Base-by-base conservation (phyloP, 2,329 filamentous ascomycete genomes). In the Cordyceps cicadae region DNA sequence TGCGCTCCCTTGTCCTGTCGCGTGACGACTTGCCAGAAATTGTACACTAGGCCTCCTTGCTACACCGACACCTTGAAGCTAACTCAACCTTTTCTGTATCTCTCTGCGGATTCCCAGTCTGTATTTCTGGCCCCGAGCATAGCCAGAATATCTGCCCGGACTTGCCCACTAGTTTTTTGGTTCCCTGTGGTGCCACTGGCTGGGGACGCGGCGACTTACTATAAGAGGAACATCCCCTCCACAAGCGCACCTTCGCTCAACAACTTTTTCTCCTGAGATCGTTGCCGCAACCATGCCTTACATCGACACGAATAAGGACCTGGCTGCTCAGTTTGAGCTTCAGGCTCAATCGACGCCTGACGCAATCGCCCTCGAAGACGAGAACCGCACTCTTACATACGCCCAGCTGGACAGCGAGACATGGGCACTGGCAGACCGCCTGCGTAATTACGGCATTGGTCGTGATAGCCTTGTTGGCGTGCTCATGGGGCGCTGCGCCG, bases 381-480 rank as follows among this genome's bases (percentile, higher is more conserved):
- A 86, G 64, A 77, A 75, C 45, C 77, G 78, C 62, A 82, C 77
- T 54, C 86, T 89, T 70, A 91, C 88, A 54, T 93, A 93, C 71
- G 79, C 81, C 52, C 81, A 91, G 76, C 81, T 93, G 61, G 87
- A 91, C 69, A 72, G 79, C 54, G 83, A 86, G 71, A 87, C 89
- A 51, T 81, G 81, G 62, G 75, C 76, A n/a, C 82, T 92, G 61
- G 81, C 87, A 60, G 75, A 78, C 66, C 82, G 81, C 51, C 81
- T 93, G 55, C 86, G 85, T 49, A 73, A 76, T 59, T 80, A 87
- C 74, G 87, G 88, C 49, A 88, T 92, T 59, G 81, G 84, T 61
- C 86, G 88, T 62, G 88, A 93, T 72, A 81, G 80, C 65, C 80
- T 91, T 19, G 89, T 92, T 37, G 89, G 89, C 58, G 85, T 93